Percentiles rank a stretch among this genome's conserved stretches.
Evolutionary conservation across 352 stramenopile genomes (phyloP).

Genomic region (Elongisporangium undulatum): DNA sequence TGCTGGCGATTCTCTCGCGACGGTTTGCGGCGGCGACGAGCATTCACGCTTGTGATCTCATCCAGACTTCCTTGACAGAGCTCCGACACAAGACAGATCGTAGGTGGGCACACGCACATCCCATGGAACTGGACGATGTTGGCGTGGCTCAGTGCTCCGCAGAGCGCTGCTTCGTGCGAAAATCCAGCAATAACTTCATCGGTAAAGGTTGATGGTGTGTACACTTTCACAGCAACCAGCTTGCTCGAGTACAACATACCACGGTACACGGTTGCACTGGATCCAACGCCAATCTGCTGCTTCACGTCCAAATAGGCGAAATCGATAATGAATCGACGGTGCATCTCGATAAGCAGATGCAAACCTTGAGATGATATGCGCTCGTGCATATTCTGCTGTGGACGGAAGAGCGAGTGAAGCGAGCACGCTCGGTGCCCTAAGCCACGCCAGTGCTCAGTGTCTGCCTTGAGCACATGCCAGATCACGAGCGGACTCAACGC

Average conservation of each 20-base stretch:
- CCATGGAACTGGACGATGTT: slow-evolving; percentile 61
- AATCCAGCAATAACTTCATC: slow-evolving; percentile 48
- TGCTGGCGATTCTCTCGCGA: slow-evolving; percentile 25
- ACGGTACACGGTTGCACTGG: slow-evolving; percentile 44
- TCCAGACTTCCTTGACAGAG: slow-evolving; percentile 47
- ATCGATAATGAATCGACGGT: slow-evolving; percentile 38
- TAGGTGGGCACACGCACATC: slow-evolving; percentile 55
- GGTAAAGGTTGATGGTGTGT: slow-evolving; percentile 46
- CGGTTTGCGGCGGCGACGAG: slow-evolving; percentile 11
- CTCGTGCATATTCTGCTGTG: slow-evolving; percentile 31
- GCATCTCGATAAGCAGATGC: slow-evolving; percentile 45
- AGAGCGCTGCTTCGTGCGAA: slow-evolving; percentile 47
- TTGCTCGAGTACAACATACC: slow-evolving; percentile 33
- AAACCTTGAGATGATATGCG: slow-evolving; percentile 37
- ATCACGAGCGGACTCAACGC: slow-evolving; percentile 30
- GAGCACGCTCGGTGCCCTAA: slow-evolving; percentile 29
- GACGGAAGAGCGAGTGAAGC: slow-evolving; percentile 26
- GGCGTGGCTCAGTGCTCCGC: slow-evolving; percentile 37
- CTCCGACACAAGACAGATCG: slow-evolving; percentile 56
- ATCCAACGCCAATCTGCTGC: slow-evolving; percentile 29
- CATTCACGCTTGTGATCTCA: slow-evolving; percentile 18
- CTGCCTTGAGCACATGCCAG: slow-evolving; percentile 42
- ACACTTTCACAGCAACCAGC: slow-evolving; percentile 57
- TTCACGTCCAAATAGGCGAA: slow-evolving; percentile 34
- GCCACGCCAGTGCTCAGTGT: slow-evolving; percentile 66